phyloP scores from a whole-genome alignment of 192 early-diverging fungal genomes.

The Mortierella antarctica region DNA sequence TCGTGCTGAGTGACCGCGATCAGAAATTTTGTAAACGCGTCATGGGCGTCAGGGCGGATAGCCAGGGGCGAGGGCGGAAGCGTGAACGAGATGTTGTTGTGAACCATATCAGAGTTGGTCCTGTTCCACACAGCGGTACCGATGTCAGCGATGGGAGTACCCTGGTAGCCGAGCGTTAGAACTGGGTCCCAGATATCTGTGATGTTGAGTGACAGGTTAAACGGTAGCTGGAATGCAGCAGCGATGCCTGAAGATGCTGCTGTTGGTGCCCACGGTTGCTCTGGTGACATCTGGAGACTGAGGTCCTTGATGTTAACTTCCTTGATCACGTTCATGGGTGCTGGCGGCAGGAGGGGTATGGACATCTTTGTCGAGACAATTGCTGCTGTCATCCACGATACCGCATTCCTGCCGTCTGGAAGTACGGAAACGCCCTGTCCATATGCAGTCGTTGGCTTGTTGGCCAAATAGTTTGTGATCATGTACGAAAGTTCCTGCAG shows the following conservation, averaged over 20 bases:
- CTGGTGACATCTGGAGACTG: conserved; percentile 12
- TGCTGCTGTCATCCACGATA: conserved; percentile 40
- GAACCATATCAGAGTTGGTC: conserved; percentile 32
- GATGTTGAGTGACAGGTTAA: conserved; percentile 43
- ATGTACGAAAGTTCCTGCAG: conserved; percentile 33
- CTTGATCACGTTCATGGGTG: conserved; percentile 27
- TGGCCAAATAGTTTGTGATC: conserved; percentile 40
- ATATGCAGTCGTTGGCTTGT: conserved; percentile 20
- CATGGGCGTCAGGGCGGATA: conserved; percentile 19
- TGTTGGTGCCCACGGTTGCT: conserved; percentile 34
- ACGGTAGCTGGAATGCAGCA: conserved; percentile 31
- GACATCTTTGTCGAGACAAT: conserved; percentile 34
- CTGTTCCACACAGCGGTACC: conserved; percentile 38
- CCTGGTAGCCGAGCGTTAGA: conserved; percentile 23
- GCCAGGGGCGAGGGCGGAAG: conserved; percentile 21
- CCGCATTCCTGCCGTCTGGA: conserved; percentile 24
- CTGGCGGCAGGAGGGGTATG: conserved; percentile 32
- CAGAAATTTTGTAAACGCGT: conserved; percentile 20
- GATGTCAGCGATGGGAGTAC: conserved; percentile 21
- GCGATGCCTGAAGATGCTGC: conserved; percentile 26
- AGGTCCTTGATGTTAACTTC: conserved; percentile 27
- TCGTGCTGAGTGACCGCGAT: conserved; percentile 32
- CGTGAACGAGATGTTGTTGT: conserved; percentile 35
- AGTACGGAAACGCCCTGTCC: conserved; percentile 40
- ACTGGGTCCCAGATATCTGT: conserved; percentile 24